phyloP scores from a whole-genome alignment of 192 early-diverging fungal species.

The Oehlia diaphana region DNA sequence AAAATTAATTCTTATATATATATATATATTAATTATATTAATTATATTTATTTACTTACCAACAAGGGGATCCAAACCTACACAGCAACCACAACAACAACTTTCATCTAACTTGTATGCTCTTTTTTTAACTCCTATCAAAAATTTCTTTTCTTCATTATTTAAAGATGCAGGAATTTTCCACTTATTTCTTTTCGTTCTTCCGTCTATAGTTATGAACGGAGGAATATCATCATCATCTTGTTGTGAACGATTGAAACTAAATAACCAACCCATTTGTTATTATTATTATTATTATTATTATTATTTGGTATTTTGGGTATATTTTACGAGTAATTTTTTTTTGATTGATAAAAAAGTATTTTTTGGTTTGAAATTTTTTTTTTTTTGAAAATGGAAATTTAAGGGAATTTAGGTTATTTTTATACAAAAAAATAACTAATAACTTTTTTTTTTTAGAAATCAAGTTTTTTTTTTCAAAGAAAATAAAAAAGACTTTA shows the following conservation, averaged over 20 bases:
- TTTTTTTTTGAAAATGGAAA: no score
- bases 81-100: neutral
- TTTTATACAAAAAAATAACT: no score
- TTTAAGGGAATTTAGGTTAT: no score
- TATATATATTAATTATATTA: no score
- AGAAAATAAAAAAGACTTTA: no score
- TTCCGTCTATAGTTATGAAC: neutral
- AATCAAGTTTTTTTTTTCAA: no score
- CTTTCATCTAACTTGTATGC: neutral
- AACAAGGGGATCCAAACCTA: neutral
- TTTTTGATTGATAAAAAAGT: no score
- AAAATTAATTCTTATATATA: no score
- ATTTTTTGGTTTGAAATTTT: neutral
- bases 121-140: neutral
- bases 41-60: neutral
- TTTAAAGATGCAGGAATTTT: neutral
- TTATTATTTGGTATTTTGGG: neutral
- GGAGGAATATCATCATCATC: neutral
- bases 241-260: neutral
- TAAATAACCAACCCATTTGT: neutral
- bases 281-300: no score
- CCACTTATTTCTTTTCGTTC: neutral
- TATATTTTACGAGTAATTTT: no score
- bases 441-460: no score
- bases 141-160: neutral